Conservation (phyloP, 2,329 filamentous ascomycete genomes). For the Penicillium sclerotiorum region DNA sequence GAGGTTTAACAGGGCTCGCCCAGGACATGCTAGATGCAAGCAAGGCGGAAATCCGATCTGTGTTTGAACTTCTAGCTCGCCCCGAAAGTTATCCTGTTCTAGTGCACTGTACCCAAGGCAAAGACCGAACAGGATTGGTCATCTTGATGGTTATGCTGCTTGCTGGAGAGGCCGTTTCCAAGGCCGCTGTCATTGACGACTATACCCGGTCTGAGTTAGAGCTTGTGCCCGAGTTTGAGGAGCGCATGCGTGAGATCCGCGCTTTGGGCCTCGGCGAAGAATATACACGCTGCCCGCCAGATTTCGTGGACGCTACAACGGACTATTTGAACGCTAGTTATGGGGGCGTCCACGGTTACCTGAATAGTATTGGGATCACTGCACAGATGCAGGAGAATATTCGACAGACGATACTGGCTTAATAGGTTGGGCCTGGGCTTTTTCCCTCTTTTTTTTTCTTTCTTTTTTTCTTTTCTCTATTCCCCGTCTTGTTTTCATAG, state of each 20-base stretch:
- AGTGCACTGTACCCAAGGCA: constrained; percentile 86
- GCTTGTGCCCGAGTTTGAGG: constrained; percentile 63
- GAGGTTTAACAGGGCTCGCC: constrained; percentile 71
- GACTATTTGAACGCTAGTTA: constrained; percentile 63
- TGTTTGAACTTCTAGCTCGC: constrained; percentile 67
- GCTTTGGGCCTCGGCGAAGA: constrained; percentile 72
- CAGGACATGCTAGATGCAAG: constrained; percentile 71
- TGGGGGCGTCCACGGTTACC: constrained; percentile 68
- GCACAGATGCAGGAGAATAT: constrained; percentile 46
- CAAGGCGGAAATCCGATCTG: constrained; percentile 63
- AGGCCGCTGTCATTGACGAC: constrained; percentile 67
- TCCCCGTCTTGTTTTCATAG: too few species aligned
- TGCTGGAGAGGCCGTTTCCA: constrained; percentile 54
- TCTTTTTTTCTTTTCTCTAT: not conserved
- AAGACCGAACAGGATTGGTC: constrained; percentile 78
- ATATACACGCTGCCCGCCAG: constrained; percentile 67
- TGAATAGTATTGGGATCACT: constrained; percentile 64
- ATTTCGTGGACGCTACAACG: constrained; percentile 64
- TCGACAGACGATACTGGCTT: constrained; percentile 27
- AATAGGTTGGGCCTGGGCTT: not conserved
- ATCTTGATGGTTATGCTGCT: constrained; percentile 69
- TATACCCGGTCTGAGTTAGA: constrained; percentile 68
- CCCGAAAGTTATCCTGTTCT: constrained; percentile 63
- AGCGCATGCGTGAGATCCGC: constrained; percentile 67
- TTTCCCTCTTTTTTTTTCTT: not conserved